Conservation (phyloP, 768 basidiomycete species). For the Podaxis sp. region DNA sequence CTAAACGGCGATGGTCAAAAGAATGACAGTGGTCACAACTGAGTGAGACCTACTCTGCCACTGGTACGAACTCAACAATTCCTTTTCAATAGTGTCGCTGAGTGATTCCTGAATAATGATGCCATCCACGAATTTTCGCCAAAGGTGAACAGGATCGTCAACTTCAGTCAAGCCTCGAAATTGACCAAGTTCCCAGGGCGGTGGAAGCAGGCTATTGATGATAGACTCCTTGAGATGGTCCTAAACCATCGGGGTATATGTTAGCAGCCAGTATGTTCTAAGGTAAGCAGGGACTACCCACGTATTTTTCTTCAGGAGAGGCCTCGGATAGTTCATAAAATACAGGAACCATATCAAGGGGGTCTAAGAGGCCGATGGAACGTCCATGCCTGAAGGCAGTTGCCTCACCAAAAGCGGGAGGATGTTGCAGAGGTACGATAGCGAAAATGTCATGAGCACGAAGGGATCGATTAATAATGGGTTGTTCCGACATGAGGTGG, state of each 20-base stretch:
- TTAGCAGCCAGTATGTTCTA: not conserved
- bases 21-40: not conserved
- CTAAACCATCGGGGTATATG: conserved; percentile 16
- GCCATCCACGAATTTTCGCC: conserved; percentile 43
- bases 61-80: conserved; percentile 41
- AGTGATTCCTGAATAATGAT: conserved; percentile 32
- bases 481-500: conserved; percentile 27
- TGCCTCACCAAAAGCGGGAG: conserved; percentile 40
- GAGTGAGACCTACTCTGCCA: conserved; percentile 40
- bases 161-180: conserved; percentile 25
- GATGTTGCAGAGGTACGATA: conserved; percentile 45
- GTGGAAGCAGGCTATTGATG: conserved; percentile 30
- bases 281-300: not conserved
- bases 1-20: conserved; percentile 24
- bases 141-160: conserved; percentile 37
- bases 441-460: conserved; percentile 44
- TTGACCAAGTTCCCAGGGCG: conserved; percentile 39
- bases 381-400: conserved; percentile 34
- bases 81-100: conserved; percentile 35
- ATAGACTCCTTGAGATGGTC: conserved; percentile 28
- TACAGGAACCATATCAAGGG: conserved; percentile 55
- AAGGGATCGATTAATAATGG: conserved; percentile 31
- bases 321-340: conserved; percentile 33
- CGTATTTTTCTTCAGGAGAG: not conserved
- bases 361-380: conserved; percentile 50